Evolutionary conservation across 2,329 filamentous ascomycete genomes (phyloP).

Genomic region (Diaporthe ampelina): DNA sequence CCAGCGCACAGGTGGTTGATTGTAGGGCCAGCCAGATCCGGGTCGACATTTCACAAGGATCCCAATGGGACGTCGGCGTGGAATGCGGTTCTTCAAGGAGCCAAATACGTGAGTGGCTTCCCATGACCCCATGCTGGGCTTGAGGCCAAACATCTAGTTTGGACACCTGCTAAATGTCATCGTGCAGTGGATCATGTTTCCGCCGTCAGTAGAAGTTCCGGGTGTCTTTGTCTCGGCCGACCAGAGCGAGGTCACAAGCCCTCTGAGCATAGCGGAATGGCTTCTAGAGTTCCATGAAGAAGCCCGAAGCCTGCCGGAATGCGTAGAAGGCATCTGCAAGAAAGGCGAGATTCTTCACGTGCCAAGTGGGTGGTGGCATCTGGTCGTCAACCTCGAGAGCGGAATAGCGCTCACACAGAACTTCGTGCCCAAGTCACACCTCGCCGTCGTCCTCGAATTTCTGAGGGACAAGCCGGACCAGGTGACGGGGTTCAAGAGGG

Average conservation of each 20-base stretch:
- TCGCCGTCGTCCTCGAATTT: constrained; percentile 83
- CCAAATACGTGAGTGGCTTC: constrained; percentile 74
- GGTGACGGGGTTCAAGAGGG: constrained; percentile 85
- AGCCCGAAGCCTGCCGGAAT: constrained; percentile 81
- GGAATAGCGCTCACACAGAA: constrained; percentile 95
- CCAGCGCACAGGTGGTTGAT: constrained; percentile 95
- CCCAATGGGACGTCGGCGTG: constrained; percentile 83
- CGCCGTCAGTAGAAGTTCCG: constrained; percentile 81
- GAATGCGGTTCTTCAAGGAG: constrained; percentile 92
- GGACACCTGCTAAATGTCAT: neutral
- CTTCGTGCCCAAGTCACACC: constrained; percentile 84
- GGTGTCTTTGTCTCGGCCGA: constrained; percentile 92
- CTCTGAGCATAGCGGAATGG: constrained; percentile 97
- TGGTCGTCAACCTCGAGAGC: constrained; percentile 89
- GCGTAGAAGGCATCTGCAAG: constrained; percentile 86
- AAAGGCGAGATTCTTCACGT: constrained; percentile 92
- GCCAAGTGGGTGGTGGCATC: constrained; percentile 95
- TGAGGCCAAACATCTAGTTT: neutral
- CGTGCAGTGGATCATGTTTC: constrained; percentile 91
- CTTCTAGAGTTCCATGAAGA: constrained; percentile 89
- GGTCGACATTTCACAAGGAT: constrained; percentile 94
- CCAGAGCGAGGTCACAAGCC: constrained; percentile 92
- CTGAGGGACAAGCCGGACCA: constrained; percentile 86
- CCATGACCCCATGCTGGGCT: neutral
- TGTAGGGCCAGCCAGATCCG: constrained; percentile 86